Percentiles rank a stretch among this genome's conserved stretches.
These are phyloP conservation scores for Carallia pectinifolia DNA, from an alignment of 345 rosid species.

Conservation along the genomic window DNA sequence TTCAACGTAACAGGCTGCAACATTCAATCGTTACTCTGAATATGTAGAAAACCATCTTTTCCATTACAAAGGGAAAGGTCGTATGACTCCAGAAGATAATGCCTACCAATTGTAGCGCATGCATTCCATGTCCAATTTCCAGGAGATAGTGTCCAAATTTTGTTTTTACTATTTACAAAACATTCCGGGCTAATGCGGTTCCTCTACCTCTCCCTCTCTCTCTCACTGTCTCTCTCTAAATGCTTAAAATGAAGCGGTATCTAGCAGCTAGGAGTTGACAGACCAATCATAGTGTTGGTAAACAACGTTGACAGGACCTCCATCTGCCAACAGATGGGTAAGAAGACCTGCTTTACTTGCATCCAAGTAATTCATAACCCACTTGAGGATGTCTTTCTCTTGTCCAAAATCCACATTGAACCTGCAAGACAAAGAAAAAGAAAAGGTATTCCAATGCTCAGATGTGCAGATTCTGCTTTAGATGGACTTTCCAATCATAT, in stretches of 20 bases:
- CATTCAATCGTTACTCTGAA: too few relatives aligned
- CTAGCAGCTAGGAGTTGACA: constrained; percentile 38
- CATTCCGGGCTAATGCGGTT: not conserved
- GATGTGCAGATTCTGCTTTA: not conserved
- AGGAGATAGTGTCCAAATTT: constrained; percentile 1
- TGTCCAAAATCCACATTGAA: constrained; percentile 64
- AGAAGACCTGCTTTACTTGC: constrained; percentile 65
- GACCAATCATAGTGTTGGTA: constrained; percentile 86
- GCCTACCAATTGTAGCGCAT: too few relatives aligned
- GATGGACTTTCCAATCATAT: not conserved
- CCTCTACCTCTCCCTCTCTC: too few relatives aligned
- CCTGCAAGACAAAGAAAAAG: constrained; percentile 41
- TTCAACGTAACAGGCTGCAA: too few relatives aligned
- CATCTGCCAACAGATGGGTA: constrained; percentile 69
- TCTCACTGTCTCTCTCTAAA: too few relatives aligned
- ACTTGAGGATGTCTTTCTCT: constrained; percentile 64
- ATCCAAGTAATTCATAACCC: constrained; percentile 72
- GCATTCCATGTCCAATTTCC: not conserved
- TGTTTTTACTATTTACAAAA: constrained; percentile 9
- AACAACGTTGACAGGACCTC: constrained; percentile 53
- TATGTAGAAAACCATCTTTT: too few relatives aligned
- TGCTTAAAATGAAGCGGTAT: too few relatives aligned
- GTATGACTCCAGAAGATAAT: too few relatives aligned
- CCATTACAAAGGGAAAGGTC: too few relatives aligned
- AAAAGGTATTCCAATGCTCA: too few relatives aligned